Percentiles rank a stretch among this genome's conserved stretches.
Conservation (phyloP, 2,329 filamentous ascomycete species). For the Magnaporthiopsis poae region DNA sequence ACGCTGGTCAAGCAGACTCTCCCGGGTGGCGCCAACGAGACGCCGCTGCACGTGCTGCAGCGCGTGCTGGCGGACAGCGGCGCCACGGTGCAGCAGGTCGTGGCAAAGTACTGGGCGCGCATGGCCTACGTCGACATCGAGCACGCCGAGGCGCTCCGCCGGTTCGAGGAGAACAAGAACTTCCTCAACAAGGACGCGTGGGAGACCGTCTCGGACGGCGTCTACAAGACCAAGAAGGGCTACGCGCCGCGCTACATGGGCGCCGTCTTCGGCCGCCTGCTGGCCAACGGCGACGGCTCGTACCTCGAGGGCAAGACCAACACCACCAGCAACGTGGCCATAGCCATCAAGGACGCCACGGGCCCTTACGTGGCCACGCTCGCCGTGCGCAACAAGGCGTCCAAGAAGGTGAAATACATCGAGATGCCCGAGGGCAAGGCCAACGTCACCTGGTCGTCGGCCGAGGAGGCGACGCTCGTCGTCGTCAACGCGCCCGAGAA, state of each 20-base stretch:
- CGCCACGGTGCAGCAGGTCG: constrained; percentile 28
- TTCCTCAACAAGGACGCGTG: constrained; percentile 33
- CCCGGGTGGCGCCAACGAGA: constrained; percentile 30
- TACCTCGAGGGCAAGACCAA: constrained; percentile 27
- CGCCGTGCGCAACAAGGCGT: constrained; percentile 19
- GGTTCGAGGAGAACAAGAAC: constrained; percentile 26
- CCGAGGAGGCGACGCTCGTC: constrained; percentile 35
- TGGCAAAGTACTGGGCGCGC: constrained; percentile 40
- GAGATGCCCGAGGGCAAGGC: constrained; percentile 24
- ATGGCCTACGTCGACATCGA: constrained; percentile 45
- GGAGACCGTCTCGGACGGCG: constrained; percentile 19
- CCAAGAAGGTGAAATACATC: constrained; percentile 27
- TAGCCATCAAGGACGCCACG: not conserved
- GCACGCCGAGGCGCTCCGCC: constrained; percentile 28
- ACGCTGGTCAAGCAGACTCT: constrained; percentile 33
- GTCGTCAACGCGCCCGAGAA: constrained; percentile 37
- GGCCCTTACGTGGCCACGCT: constrained; percentile 29
- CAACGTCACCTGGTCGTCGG: constrained; percentile 19
- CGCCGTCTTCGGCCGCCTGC: constrained; percentile 28
- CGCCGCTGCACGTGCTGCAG: constrained; percentile 36
- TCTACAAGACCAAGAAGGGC: constrained; percentile 33
- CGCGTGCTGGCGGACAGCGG: constrained; percentile 25
- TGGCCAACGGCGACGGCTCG: not conserved
- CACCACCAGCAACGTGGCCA: constrained; percentile 14
- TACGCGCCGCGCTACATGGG: constrained; percentile 39